Conservation (phyloP, 768 basidiomycete genomes). For the Boletus tylopilopsis region DNA sequence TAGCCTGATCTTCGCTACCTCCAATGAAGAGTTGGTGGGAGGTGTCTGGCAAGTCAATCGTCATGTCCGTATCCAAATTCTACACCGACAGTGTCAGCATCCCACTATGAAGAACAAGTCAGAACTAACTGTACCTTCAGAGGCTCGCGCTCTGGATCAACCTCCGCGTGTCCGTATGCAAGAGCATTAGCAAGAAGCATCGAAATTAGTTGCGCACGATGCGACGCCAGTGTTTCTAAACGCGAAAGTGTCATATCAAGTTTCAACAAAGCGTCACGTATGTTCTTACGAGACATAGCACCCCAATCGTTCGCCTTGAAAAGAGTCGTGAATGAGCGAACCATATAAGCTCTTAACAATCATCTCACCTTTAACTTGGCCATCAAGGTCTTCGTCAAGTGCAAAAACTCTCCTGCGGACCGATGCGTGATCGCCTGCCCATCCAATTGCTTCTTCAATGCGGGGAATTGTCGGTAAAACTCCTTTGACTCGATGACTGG, state of each 20-base stretch:
- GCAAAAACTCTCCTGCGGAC: conserved; percentile 51
- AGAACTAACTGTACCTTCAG: conserved; percentile 56
- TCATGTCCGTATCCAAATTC: conserved; percentile 51
- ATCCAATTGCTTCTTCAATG: conserved; percentile 45
- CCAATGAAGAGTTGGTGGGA: conserved; percentile 33
- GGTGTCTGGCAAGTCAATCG: conserved; percentile 38
- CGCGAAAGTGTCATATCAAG: no score
- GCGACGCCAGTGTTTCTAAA: conserved; percentile 34
- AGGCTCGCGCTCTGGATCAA: conserved; percentile 43
- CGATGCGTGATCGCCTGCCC: conserved; percentile 46
- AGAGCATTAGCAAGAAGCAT: conserved; percentile 45
- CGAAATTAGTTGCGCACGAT: conserved; percentile 42
- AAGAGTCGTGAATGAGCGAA: background rate
- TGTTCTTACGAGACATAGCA: no score
- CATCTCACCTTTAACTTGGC: conserved; percentile 57
- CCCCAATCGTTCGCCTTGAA: no score
- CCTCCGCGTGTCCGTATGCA: conserved; percentile 42
- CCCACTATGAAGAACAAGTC: no score
- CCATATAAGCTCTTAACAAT: background rate
- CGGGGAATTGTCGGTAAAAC: conserved; percentile 52
- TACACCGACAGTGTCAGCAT: conserved; percentile 19
- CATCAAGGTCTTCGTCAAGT: conserved; percentile 60
- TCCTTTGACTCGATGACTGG: conserved; percentile 60
- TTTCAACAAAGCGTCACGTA: no score
- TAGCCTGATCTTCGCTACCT: conserved; percentile 11